Conservation (phyloP, 352 stramenopile species). For the Pythium apleroticum region DNA sequence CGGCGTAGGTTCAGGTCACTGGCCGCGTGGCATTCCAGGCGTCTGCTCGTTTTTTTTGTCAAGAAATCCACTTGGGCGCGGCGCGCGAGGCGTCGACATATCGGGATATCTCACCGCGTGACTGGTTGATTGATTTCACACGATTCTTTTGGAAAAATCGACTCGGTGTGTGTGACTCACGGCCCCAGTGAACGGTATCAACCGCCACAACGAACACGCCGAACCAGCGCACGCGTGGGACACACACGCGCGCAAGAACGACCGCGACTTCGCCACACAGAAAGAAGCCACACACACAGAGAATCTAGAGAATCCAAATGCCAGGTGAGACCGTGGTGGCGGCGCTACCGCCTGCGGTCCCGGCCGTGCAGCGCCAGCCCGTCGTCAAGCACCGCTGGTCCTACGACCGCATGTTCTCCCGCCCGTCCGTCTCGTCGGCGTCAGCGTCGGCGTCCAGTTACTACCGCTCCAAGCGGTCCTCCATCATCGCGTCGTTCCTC, state of each 20-base stretch:
- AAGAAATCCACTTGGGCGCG: background rate
- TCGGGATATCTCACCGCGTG: background rate
- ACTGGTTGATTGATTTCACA: background rate
- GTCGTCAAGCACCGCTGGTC: background rate
- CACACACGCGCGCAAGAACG: background rate
- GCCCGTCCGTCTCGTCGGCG: background rate
- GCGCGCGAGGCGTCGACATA: background rate
- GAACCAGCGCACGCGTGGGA: background rate
- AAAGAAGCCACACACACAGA: background rate
- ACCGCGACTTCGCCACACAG: background rate
- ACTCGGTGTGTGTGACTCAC: too few species aligned
- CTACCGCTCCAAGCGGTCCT: background rate
- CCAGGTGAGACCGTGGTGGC: background rate
- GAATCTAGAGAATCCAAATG: too few species aligned
- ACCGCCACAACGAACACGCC: background rate
- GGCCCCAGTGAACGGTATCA: background rate
- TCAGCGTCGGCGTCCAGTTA: background rate
- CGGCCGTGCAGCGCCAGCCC: background rate
- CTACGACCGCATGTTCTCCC: background rate
- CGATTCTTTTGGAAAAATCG: background rate
- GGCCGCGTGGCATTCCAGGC: too few species aligned
- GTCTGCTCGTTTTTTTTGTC: too few species aligned
- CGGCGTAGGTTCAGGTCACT: background rate
- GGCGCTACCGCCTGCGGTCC: background rate
- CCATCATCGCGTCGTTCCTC: conserved; percentile 12